phyloP scores from a whole-genome alignment of 345 rosid genomes.

The Populus ilicifolia region DNA sequence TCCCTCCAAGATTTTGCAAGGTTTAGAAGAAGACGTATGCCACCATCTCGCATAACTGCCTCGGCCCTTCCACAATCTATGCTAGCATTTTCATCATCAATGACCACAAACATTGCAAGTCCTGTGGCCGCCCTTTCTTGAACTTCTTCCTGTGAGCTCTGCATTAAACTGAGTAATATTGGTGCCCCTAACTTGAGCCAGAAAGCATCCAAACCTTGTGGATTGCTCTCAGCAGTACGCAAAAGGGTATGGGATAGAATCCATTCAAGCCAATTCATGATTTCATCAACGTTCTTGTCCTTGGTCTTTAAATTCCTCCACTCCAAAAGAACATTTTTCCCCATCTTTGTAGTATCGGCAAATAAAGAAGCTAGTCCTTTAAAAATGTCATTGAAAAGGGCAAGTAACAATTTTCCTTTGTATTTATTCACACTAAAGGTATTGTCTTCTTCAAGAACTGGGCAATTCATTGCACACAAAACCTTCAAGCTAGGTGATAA shows the following conservation, averaged over 20 bases:
- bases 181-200: constrained; percentile 36
- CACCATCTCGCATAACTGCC: constrained; percentile 27
- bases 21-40: constrained; percentile 30
- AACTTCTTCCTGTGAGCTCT: constrained; percentile 32
- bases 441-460: constrained; percentile 29
- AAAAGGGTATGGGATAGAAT: constrained; percentile 35
- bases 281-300: constrained; percentile 10
- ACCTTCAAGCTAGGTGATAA: constrained; percentile 22
- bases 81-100: constrained; percentile 38
- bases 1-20: constrained; percentile 33
- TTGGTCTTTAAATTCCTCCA: constrained; percentile 23
- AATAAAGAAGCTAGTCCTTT: constrained; percentile 29
- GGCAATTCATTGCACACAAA: constrained; percentile 30
- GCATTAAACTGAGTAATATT: constrained; percentile 28
- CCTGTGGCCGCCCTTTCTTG: constrained; percentile 42
- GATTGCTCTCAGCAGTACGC: constrained; percentile 32
- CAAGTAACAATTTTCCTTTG: constrained; percentile 25
- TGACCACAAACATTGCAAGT: constrained; percentile 36
- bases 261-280: constrained; percentile 33
- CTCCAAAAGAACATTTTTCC: constrained; percentile 1
- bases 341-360: constrained; percentile 17
- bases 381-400: constrained; percentile 24
- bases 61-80: constrained; percentile 36
- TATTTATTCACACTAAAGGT: neutral
- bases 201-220: constrained; percentile 26